Evolutionary conservation across 352 stramenopile species (phyloP).

Genomic region (Pythium inflatum): DNA sequence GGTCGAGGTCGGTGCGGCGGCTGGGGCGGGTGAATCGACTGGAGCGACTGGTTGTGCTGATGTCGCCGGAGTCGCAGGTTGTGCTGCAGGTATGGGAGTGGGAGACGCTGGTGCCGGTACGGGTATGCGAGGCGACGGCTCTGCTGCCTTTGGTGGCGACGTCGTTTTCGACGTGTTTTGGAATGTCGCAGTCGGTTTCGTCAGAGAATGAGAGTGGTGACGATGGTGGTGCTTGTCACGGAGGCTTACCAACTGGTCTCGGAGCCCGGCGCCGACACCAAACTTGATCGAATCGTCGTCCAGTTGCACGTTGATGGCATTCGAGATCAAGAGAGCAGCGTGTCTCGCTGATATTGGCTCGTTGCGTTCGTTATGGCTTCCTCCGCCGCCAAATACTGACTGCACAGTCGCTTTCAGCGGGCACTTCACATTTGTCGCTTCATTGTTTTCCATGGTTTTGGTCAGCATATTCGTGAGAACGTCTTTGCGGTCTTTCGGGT

Average conservation of each 20-base stretch:
- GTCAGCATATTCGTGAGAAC: conserved; percentile 34
- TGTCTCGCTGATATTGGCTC: conserved; percentile 22
- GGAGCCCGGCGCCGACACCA: conserved; percentile 29
- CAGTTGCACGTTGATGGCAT: conserved; percentile 19
- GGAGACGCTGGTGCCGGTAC: conserved; percentile 2
- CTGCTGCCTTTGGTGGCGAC: neutral
- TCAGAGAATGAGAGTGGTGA: too few relatives aligned
- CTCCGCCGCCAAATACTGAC: conserved; percentile 2
- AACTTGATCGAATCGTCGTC: conserved; percentile 36
- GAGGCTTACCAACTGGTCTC: conserved; percentile 28
- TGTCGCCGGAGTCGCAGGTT: neutral
- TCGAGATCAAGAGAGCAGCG: conserved; percentile 30
- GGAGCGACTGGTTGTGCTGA: too few relatives aligned
- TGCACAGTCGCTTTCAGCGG: conserved; percentile 33
- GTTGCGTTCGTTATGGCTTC: neutral
- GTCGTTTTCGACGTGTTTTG: too few relatives aligned
- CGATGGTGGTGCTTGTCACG: conserved; percentile 13
- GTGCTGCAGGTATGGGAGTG: neutral
- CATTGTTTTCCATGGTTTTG: conserved; percentile 35
- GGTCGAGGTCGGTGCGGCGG: neutral
- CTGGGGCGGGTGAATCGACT: too few relatives aligned
- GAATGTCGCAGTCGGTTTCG: neutral
- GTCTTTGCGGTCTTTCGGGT: conserved; percentile 37
- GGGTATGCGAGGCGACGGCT: neutral
- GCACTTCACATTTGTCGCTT: conserved; percentile 24